Conservation (phyloP, 2,329 filamentous ascomycete species). For the Fusarium pseudoanthophilum region DNA sequence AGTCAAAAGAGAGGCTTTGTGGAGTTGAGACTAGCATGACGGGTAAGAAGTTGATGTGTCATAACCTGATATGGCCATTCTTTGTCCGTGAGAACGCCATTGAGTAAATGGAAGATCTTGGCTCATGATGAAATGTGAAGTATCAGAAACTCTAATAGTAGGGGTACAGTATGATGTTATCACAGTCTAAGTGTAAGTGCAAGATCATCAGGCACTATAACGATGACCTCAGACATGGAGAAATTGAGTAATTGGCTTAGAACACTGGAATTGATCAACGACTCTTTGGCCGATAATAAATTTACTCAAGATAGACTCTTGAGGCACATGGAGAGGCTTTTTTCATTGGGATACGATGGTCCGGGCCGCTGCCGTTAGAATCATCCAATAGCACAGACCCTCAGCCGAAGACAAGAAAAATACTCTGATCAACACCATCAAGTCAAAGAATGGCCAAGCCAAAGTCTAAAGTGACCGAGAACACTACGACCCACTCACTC, state of each 20-base stretch:
- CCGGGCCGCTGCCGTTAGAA: conserved; percentile 28
- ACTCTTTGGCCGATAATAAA: not conserved
- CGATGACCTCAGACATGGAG: conserved; percentile 28
- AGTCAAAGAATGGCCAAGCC: not conserved
- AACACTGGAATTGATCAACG: conserved; percentile 34
- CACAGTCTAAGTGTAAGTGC: not conserved
- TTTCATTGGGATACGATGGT: conserved; percentile 5
- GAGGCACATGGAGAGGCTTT: not conserved
- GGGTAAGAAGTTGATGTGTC: conserved; percentile 21
- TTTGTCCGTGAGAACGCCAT: conserved; percentile 16
- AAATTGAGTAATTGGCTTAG: not conserved
- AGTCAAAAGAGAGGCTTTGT: conserved; percentile 5
- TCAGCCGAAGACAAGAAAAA: conserved; percentile 8
- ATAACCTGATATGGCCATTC: conserved; percentile 17
- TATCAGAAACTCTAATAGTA: conserved; percentile 18
- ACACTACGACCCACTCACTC: conserved; percentile 14
- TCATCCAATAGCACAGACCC: conserved; percentile 15
- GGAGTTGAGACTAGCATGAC: not conserved
- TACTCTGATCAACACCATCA: conserved; percentile 3
- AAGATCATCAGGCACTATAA: conserved; percentile 34
- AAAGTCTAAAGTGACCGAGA: conserved; percentile 20
- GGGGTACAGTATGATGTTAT: conserved; percentile 21
- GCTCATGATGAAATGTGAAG: not conserved
- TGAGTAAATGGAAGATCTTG: not conserved
- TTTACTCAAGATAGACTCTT: not conserved